These are phyloP conservation scores for Volutella citrinella DNA, from an alignment of 2,329 filamentous ascomycete genomes.

Conservation along the genomic window DNA sequence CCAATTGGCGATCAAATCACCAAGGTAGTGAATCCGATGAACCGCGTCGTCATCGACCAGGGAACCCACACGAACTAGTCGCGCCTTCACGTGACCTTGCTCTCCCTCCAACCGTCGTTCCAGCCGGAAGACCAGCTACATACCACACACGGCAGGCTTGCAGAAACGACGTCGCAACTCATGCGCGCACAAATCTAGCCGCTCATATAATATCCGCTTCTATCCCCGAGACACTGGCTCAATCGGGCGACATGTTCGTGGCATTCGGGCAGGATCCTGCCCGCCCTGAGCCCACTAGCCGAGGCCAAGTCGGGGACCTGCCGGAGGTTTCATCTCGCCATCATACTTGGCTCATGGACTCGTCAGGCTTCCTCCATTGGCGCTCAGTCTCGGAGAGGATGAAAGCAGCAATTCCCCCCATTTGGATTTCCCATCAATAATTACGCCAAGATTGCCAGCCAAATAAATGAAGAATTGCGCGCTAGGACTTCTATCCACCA, in stretches of 20 bases:
- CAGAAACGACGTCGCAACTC: constrained; percentile 15
- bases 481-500: too few relatives aligned
- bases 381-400: too few relatives aligned
- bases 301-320: constrained; percentile 12
- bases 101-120: constrained; percentile 7
- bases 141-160: constrained; percentile 6
- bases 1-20: too few relatives aligned
- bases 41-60: constrained; percentile 10
- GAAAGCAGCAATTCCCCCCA: too few relatives aligned
- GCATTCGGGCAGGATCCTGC: constrained; percentile 6
- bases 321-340: constrained; percentile 13
- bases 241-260: constrained; percentile 1
- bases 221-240: constrained; percentile 13
- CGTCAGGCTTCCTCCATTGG: too few relatives aligned
- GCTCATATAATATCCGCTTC: constrained; percentile 6
- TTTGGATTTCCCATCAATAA: too few relatives aligned
- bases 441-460: too few relatives aligned
- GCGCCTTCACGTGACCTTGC: constrained; percentile 20
- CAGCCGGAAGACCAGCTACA: too few relatives aligned
- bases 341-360: constrained; percentile 1
- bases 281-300: constrained; percentile 6
- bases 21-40: too few relatives aligned
- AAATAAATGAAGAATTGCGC: too few relatives aligned
- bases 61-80: constrained; percentile 6
- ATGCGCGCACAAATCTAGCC: too few relatives aligned